Conservation (phyloP, 1,139 yeast genomes). For the Geotrichum restrictum region DNA sequence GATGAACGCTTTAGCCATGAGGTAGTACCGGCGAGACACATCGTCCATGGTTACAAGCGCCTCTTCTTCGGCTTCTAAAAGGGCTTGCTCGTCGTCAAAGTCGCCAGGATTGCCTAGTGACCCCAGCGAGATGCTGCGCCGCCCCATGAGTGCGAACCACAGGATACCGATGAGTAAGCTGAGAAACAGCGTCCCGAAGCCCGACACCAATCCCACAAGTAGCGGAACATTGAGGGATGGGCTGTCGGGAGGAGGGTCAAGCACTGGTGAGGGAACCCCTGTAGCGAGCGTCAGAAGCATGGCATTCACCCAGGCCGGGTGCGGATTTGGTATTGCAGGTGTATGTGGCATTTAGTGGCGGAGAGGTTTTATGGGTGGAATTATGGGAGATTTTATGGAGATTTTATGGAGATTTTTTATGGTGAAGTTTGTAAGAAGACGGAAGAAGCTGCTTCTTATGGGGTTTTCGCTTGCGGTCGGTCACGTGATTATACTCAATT, state of each 20-base stretch:
- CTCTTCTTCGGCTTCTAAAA: conserved; percentile 61
- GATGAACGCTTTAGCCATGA: conserved; percentile 55
- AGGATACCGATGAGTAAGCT: conserved; percentile 34
- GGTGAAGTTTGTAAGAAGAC: too few species aligned
- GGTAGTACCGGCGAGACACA: conserved; percentile 42
- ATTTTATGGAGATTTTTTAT: too few species aligned
- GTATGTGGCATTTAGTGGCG: background rate
- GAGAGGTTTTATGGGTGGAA: background rate
- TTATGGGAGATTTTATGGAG: background rate
- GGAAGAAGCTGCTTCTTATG: too few species aligned
- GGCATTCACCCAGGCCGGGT: too few species aligned
- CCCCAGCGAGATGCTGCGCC: conserved; percentile 37
- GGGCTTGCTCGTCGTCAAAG: conserved; percentile 52
- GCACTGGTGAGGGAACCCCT: too few species aligned
- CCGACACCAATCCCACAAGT: conserved; percentile 38
- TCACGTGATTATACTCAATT: too few species aligned
- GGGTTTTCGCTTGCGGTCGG: too few species aligned
- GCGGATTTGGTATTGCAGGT: too few species aligned
- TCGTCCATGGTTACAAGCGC: conserved; percentile 66
- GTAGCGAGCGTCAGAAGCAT: too few species aligned
- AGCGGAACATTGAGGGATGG: conserved; percentile 31
- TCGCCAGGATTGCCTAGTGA: conserved; percentile 53
- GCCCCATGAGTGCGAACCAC: conserved; percentile 36
- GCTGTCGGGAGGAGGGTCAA: background rate
- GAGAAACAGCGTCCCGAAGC: conserved; percentile 36